Evolutionary conservation across 1,284 basidiomycete species (phyloP), one percentile per base, ranked within the genome.

Genomic region (Lentinula novae-zelandiae): DNA sequence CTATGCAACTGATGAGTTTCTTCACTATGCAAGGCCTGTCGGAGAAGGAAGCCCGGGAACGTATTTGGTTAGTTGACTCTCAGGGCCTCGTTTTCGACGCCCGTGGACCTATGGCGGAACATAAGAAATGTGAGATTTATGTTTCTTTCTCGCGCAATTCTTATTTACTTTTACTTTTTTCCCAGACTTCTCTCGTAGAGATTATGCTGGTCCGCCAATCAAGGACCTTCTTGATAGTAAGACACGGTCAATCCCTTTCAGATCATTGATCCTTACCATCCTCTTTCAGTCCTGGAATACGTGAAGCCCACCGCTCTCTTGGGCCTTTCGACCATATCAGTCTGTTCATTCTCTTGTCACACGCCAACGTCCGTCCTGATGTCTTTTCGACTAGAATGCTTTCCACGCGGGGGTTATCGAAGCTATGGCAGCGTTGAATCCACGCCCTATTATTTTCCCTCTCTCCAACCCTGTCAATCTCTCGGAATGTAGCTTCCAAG

Each of bases 381-480:
- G 22, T 15, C 12, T 42, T 51, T 54, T 61, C 52, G 49, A 7
- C 5, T 61, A 84, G 77, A 87, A 88, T 53, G 91, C 94, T 1
- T 98, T 98, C 77, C 84, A 80, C 63, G 80, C 89, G 61, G 77
- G 82, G 10, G 89, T 95, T 58, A 85, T 98, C 63, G 79, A 85
- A 67, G 78, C 83, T 10, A 96, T 98, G 94, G 86, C 89, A n/a
- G 81, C 84, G 54, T 80, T 92, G 67, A 97, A 96, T 77, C 79
- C 85, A 20, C 84, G 89, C 22, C 95, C 96, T 31, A 96, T 97
- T 78, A 87, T 98, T 73, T 97, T 98, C 83, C 93, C 96, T 53
- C 86, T 98, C n/a, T 95, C 92, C 39, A 98, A 98, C 78, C 96
- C 96, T 34, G 89, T 93, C 53, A 81, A 83, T 53, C 85, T 95